Percentiles rank a stretch among this genome's conserved stretches.
Evolutionary conservation across 2,329 filamentous ascomycete genomes (phyloP).

Genomic region (Botryotinia globosa): DNA sequence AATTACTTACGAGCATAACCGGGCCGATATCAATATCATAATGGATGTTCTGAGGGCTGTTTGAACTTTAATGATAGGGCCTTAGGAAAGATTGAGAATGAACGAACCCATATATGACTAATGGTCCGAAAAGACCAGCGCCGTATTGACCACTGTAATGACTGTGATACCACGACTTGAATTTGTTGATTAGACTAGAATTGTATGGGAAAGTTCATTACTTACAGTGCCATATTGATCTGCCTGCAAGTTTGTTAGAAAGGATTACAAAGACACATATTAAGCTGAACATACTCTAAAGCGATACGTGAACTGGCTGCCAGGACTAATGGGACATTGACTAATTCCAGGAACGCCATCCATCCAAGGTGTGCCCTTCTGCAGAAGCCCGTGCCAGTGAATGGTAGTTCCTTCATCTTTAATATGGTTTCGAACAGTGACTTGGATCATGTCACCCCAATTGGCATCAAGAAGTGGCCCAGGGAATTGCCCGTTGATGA

Average conservation of each 20-base stretch:
- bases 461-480: conserved; percentile 51
- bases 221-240: conserved; percentile 44
- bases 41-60: not conserved
- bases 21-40: not conserved
- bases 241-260: conserved; percentile 28
- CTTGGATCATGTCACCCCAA: conserved; percentile 64
- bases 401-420: conserved; percentile 57
- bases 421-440: conserved; percentile 68
- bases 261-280: not conserved
- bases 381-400: conserved; percentile 76
- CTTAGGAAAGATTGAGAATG: conserved; percentile 36
- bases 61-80: not conserved
- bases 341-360: conserved; percentile 64
- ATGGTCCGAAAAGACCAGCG: conserved; percentile 56
- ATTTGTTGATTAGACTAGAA: not conserved
- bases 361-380: conserved; percentile 72
- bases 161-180: conserved; percentile 55
- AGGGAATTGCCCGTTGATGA: conserved; percentile 73
- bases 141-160: conserved; percentile 51
- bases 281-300: not conserved
- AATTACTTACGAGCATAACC: not conserved
- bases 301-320: conserved; percentile 57
- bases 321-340: conserved; percentile 63
- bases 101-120: conserved; percentile 62
- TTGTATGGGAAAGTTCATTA: not conserved